Evolutionary conservation across 257 asterid genomes (phyloP), one percentile per base, ranked within the genome.

Genomic region (Przewalskia tangutica): DNA sequence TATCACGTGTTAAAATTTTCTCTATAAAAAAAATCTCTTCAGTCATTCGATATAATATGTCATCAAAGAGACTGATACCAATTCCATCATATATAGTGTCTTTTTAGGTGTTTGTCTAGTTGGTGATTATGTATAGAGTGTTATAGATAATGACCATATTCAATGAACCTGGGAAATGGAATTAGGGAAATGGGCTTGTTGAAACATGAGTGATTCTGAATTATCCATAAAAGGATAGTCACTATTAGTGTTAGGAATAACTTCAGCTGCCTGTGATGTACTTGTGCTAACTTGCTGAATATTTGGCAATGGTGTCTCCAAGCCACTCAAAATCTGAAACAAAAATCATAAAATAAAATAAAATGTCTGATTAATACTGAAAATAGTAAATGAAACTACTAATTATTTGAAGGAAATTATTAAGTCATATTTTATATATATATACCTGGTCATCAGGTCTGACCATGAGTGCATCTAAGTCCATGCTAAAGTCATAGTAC

Each of bases 401-500:
- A 44, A 32, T 53, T 9, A 50, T 40, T 38, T 42, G 0, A 77
- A 23, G 36, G 42, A 27, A 27, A 2, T 27, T 27, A 1, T 27
- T 27, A 27, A 27, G 1, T 27, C 32, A 5, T 1, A 67, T 20
- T 27, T 27, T 27, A 1, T 27, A 27, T 27, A 27, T 27, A 27
- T 4, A 56, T 84, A 93, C 98, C 93, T 89, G 97, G 63, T 90
- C 91, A 85, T 91, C 90, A 86, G 92, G 90, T 77, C 85, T 85
- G 44, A 81, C 87, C 91, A 92, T 90, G 83, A 89, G 75, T 77
- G 90, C 42, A 77, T 94, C 97, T 64, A 91, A 81, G 84, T 94
- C 97, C 94, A 90, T 85, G 46, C 91, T 93, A 62, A 90, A 93
- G 89, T 94, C 93, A 82, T 93, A 88, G 58, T 75, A 86, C 86